Evolutionary conservation across 2,329 filamentous ascomycete species (phyloP).

Genomic region (Penicillium digitatum): DNA sequence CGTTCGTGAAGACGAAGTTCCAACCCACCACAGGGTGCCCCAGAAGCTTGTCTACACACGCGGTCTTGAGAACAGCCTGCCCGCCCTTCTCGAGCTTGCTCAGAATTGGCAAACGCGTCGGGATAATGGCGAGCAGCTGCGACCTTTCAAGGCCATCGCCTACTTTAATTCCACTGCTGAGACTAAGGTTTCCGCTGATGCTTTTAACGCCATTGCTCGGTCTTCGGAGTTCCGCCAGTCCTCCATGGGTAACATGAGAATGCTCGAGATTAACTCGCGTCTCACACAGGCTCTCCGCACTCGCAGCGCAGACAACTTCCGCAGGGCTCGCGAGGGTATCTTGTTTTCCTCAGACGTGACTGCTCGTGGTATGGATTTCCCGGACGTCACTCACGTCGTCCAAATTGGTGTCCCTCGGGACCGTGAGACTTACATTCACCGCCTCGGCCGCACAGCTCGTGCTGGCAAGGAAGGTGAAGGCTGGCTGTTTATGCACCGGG

Average conservation of each 20-base stretch:
- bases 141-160: conserved; percentile 91
- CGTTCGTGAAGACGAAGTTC: conserved; percentile 73
- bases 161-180: conserved; percentile 79
- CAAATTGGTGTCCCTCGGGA: conserved; percentile 63
- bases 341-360: conserved; percentile 77
- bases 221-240: conserved; percentile 29
- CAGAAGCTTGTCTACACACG: conserved; percentile 68
- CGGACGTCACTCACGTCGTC: conserved; percentile 73
- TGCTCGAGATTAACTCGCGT: conserved; percentile 71
- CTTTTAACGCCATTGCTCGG: conserved; percentile 53
- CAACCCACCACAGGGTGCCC: conserved; percentile 79
- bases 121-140: conserved; percentile 34
- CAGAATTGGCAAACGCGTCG: conserved; percentile 54
- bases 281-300: conserved; percentile 69
- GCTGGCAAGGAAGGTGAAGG: conserved; percentile 62
- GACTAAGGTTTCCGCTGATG: conserved; percentile 60
- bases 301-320: conserved; percentile 67
- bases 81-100: conserved; percentile 72
- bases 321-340: conserved; percentile 57
- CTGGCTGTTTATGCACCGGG: conserved; percentile 54
- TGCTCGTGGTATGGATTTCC: conserved; percentile 79
- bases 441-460: conserved; percentile 69
- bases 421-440: conserved; percentile 71
- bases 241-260: conserved; percentile 32
- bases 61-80: conserved; percentile 71